These are phyloP conservation scores for Pugionium cornutum DNA, from an alignment of 345 rosid genomes.

Conservation along the genomic window DNA sequence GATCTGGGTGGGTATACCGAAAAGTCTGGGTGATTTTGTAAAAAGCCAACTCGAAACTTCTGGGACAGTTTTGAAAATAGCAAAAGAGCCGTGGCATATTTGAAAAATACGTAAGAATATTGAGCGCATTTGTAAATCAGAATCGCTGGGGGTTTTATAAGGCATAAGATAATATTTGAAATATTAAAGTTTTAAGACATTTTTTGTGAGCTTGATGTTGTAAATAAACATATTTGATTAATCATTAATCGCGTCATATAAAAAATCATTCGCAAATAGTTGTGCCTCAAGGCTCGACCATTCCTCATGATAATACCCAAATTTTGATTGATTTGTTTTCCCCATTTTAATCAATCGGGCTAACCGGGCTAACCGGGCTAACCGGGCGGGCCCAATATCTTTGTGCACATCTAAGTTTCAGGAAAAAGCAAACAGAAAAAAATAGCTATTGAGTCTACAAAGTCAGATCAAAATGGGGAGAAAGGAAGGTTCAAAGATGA, in stretches of 20 bases:
- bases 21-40: too few relatives aligned
- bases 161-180: too few relatives aligned
- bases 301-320: not conserved
- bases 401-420: not conserved
- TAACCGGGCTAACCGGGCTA: not conserved
- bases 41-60: not conserved
- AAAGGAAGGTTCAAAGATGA: slow-evolving; percentile 51
- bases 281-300: not conserved
- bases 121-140: too few relatives aligned
- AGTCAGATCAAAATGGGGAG: slow-evolving; percentile 47
- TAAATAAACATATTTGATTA: too few relatives aligned
- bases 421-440: slow-evolving; percentile 15
- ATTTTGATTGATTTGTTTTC: not conserved
- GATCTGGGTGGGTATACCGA: too few relatives aligned
- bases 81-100: not conserved
- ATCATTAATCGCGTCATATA: not conserved
- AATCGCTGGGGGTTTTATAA: too few relatives aligned
- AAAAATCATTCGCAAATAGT: too few relatives aligned
- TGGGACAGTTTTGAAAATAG: not conserved
- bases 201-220: too few relatives aligned
- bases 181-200: too few relatives aligned
- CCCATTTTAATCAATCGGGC: not conserved
- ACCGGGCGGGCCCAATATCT: slow-evolving; percentile 15
- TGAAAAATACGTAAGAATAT: too few relatives aligned
- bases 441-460: slow-evolving; percentile 5